Conservation (phyloP, 108 stramenopile species). For the Fragilaria radians region DNA sequence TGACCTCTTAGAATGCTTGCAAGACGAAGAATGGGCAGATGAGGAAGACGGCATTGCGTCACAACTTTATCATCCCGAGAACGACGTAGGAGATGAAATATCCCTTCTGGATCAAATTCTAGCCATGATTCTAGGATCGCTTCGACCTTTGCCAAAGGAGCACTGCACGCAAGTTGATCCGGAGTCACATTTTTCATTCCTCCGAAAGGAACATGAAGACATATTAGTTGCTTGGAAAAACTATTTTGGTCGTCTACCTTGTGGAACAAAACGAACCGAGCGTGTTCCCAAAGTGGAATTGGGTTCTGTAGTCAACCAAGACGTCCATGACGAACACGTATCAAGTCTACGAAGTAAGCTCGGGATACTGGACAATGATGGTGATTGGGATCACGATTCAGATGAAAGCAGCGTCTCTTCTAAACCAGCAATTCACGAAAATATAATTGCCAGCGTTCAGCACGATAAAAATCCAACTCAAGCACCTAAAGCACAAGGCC, state of each 20-base stretch:
- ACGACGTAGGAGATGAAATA: conserved; percentile 10
- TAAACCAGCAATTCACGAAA: no score
- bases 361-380: not conserved
- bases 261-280: not conserved
- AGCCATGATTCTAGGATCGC: conserved; percentile 46
- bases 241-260: conserved; percentile 33
- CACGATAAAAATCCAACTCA: no score
- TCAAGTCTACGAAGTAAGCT: not conserved
- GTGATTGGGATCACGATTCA: not conserved
- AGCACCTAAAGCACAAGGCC: no score
- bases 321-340: not conserved
- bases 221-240: conserved; percentile 32
- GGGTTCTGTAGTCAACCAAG: not conserved
- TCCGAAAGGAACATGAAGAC: conserved; percentile 25
- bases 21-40: conserved; percentile 52
- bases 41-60: conserved; percentile 28
- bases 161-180: conserved; percentile 7
- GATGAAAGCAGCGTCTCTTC: no score
- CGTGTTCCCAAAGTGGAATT: no score
- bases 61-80: not conserved
- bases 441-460: no score
- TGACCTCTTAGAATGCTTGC: conserved; percentile 35
- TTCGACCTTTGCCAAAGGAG: not conserved
- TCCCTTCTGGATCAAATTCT: conserved; percentile 45
- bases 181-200: conserved; percentile 22